phyloP scores from a whole-genome alignment of 2,329 filamentous ascomycete genomes.

The Calonectria hawksworthii region DNA sequence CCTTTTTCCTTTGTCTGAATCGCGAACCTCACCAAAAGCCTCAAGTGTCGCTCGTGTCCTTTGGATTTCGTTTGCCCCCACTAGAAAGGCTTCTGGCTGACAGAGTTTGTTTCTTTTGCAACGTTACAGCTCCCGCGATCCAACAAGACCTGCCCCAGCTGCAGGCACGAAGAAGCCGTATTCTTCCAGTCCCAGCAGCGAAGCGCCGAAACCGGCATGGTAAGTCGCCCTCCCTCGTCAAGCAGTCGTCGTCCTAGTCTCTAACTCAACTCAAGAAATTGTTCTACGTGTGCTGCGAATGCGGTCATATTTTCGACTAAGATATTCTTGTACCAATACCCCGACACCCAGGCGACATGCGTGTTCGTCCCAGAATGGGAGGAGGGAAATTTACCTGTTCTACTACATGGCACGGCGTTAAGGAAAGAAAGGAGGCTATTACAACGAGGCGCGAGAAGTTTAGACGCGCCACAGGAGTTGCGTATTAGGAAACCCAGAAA shows the following conservation, averaged over 20 bases:
- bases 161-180: slow-evolving; percentile 90
- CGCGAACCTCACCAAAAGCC: slow-evolving; percentile 43
- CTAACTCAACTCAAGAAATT: slow-evolving; percentile 74
- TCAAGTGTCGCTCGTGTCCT: slow-evolving; percentile 43
- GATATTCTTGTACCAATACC: slow-evolving; percentile 44
- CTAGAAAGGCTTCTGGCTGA: slow-evolving; percentile 58
- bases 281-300: slow-evolving; percentile 94
- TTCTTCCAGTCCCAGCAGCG: slow-evolving; percentile 99
- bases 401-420: slow-evolving; percentile 41
- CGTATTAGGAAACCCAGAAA: slow-evolving; percentile 20
- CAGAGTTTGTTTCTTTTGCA: slow-evolving; percentile 51
- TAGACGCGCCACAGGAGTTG: slow-evolving; percentile 9
- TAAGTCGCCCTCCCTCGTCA: slow-evolving; percentile 62
- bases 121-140: slow-evolving; percentile 86
- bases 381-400: slow-evolving; percentile 34
- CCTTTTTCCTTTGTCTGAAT: slow-evolving; percentile 27
- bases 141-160: slow-evolving; percentile 87
- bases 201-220: slow-evolving; percentile 98
- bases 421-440: slow-evolving; percentile 31
- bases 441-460: slow-evolving; percentile 20
- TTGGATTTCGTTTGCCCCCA: slow-evolving; percentile 47
- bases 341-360: slow-evolving; percentile 25
- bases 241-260: not conserved
- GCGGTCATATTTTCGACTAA: slow-evolving; percentile 86
- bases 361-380: not conserved